Evolutionary conservation across 1,139 yeast genomes (phyloP).

Genomic region (Oligophagozyma castellii): DNA sequence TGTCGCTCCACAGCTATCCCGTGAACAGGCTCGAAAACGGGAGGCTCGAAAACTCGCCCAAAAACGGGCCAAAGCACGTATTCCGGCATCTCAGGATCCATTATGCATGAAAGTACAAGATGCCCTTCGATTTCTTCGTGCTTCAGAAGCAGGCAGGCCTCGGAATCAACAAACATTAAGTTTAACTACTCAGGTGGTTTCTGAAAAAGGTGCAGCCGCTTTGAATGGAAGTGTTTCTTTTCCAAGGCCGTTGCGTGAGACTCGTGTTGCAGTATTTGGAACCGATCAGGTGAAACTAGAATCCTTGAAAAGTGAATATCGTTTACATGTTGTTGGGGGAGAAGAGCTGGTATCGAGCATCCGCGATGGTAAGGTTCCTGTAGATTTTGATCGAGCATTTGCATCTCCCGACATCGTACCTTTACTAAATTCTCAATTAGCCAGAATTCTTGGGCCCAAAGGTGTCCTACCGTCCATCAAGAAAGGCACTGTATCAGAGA

Average conservation of each 20-base stretch:
- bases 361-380: slow-evolving; percentile 36
- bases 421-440: slow-evolving; percentile 45
- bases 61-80: slow-evolving; percentile 18
- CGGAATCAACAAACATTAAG: slow-evolving; percentile 53
- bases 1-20: too few relatives aligned
- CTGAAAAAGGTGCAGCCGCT: slow-evolving; percentile 70
- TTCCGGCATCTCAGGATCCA: slow-evolving; percentile 39
- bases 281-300: slow-evolving; percentile 37
- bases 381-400: slow-evolving; percentile 63
- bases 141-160: slow-evolving; percentile 82
- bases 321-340: slow-evolving; percentile 56
- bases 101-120: slow-evolving; percentile 57
- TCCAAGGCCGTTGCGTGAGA: slow-evolving; percentile 61
- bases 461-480: slow-evolving; percentile 83
- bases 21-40: slow-evolving; percentile 20
- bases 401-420: slow-evolving; percentile 74
- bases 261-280: slow-evolving; percentile 58
- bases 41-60: slow-evolving; percentile 19
- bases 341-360: slow-evolving; percentile 53
- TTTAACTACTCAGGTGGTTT: slow-evolving; percentile 51
- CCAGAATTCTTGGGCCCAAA: slow-evolving; percentile 72
- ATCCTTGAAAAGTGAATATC: slow-evolving; percentile 41
- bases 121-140: slow-evolving; percentile 71
- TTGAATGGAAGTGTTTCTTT: slow-evolving; percentile 59
- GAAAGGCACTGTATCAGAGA: slow-evolving; percentile 75